These are phyloP conservation scores for Potentilla sterilis DNA, from an alignment of 306 rosid species.

Conservation along the genomic window DNA sequence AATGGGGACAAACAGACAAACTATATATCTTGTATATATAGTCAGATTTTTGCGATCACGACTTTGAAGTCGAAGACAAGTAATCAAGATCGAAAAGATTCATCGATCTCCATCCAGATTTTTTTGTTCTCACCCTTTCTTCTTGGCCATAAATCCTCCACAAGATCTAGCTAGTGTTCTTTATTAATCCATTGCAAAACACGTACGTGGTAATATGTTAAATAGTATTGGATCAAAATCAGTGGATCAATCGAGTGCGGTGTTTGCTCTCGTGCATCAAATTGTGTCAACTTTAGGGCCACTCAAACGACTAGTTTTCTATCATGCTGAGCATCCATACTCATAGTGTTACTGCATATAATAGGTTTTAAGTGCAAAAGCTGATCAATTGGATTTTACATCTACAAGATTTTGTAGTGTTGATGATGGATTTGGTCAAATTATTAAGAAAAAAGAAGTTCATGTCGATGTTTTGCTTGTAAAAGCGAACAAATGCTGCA, in stretches of 20 bases:
- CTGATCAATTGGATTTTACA: not conserved
- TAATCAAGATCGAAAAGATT: not conserved
- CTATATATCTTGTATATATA: not conserved
- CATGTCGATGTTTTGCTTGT: not conserved
- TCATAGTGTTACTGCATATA: not conserved
- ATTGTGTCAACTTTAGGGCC: not conserved
- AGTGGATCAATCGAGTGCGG: not conserved
- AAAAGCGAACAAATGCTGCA: not conserved
- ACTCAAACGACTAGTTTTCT: not conserved
- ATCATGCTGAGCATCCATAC: not conserved
- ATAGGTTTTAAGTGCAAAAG: not conserved
- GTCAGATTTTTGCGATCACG: not conserved
- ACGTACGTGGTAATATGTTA: not conserved
- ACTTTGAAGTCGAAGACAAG: not conserved
- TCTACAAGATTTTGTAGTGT: not conserved
- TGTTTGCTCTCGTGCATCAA: not conserved
- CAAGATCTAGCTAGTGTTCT: not conserved
- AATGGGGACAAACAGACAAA: conserved; percentile 16
- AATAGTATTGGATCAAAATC: not conserved
- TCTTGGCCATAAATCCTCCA: not conserved
- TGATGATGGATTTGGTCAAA: not conserved
- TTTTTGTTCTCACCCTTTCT: not conserved
- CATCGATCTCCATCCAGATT: not conserved
- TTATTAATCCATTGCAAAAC: not conserved
- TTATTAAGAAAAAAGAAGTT: not conserved